Percentiles rank a stretch among this genome's conserved stretches.
phyloP scores from a whole-genome alignment of 345 rosid genomes.

The Aegle marmelos region DNA sequence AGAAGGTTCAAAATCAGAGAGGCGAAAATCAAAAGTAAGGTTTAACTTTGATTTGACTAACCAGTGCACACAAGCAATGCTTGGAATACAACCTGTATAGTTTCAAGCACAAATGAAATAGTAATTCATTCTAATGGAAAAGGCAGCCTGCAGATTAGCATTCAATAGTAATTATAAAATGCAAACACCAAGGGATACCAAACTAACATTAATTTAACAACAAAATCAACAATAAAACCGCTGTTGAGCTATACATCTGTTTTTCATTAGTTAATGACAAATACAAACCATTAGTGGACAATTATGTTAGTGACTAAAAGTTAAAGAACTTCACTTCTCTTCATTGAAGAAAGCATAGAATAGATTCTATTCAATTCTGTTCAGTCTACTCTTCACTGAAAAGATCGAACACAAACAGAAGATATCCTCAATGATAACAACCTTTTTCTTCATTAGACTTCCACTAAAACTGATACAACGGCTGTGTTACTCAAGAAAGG shows the following conservation, averaged over 20 bases:
- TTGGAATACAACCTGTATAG: constrained; percentile 5
- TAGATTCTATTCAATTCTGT: not conserved
- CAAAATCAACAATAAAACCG: not conserved
- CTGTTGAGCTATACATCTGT: not conserved
- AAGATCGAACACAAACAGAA: not conserved
- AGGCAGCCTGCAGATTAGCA: not conserved
- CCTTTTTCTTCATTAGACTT: not conserved
- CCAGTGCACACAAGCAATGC: not conserved
- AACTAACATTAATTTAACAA: not conserved
- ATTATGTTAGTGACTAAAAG: not conserved
- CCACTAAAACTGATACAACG: not conserved
- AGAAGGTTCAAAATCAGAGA: not conserved
- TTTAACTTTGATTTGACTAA: constrained; percentile 2
- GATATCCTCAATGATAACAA: not conserved
- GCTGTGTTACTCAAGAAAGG: not conserved
- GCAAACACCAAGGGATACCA: not conserved
- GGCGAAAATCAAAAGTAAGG: not conserved
- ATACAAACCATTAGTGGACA: not conserved
- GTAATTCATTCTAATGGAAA: not conserved
- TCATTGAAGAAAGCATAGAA: not conserved
- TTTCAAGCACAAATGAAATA: not conserved
- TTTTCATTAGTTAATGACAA: not conserved
- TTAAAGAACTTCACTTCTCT: not conserved
- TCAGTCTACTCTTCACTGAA: not conserved
- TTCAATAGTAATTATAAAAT: not conserved